Base-by-base conservation (phyloP, 2,329 filamentous ascomycete species). In the Scedosporium dehoogii region DNA sequence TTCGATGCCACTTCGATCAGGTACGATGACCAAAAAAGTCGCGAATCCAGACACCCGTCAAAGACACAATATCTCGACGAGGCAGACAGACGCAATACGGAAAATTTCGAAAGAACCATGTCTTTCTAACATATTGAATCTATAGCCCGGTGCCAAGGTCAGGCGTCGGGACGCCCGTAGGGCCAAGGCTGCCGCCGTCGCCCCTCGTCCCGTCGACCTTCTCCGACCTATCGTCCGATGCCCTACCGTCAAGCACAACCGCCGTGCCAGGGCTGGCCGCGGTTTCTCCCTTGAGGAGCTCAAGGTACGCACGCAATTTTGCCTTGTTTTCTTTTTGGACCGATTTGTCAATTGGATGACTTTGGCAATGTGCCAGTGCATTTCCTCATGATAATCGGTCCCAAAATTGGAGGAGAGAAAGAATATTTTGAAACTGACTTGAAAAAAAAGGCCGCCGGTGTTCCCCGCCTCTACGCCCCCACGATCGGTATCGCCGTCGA, bases 1-100 rank as follows among this genome's bases (percentile, higher is more conserved):
- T 99, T 78, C 91, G 92, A 83, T 90, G 91, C 81, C 94, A 99
- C 87, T 99, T 99, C 85, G 92, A 99, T 86, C 94, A 97, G 92
- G 93, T 96, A 93, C 82, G 76, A 57, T 55, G 2, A 27, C 18
- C 21, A 14, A 46, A 41, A 60, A 42, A 58, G 12, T 27, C 55
- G 21, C 21, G 27, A 58, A 6, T 38, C 27, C 12, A 7, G 12
- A n/a, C 23, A 16, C 23, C 33, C 33, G 33, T 38, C 29, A 46
- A 53, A 42, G 41, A 18, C 33, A 29, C 27, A 60, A 51, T 7
- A 29, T 33, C 25, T 60, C 10, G 44, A 18, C 41, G 44, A 41
- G n/a, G 18, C 38, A 25, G 44, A 57, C 60, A 25, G 55, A 64
- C 44, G 62, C 25, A 44, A 12, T 46, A 21, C 21, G 12, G 18